These are phyloP conservation scores for Helenozyma rhizophorensis DNA, from an alignment of 805 yeast genomes.

Conservation along the genomic window DNA sequence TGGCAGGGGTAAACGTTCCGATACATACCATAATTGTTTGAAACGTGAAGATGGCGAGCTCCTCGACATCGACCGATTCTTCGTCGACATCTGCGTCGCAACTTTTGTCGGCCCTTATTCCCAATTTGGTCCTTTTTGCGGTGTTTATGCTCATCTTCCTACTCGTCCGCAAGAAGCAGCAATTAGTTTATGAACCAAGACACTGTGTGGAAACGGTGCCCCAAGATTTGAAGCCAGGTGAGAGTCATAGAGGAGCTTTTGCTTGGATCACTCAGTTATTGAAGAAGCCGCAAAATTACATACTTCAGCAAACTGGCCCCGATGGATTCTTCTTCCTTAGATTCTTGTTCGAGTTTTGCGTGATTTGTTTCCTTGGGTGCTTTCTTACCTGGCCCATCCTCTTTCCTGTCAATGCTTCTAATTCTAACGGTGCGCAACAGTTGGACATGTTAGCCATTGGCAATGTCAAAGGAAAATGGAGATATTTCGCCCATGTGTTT, in stretches of 20 bases:
- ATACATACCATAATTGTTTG: too few relatives aligned
- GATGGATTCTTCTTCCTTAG: conserved; percentile 78
- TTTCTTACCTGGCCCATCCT: conserved; percentile 61
- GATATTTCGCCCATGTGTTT: conserved; percentile 71
- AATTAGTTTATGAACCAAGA: conserved; percentile 53
- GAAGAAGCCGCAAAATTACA: conserved; percentile 53
- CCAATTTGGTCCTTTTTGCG: conserved; percentile 38
- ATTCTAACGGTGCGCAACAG: conserved; percentile 52
- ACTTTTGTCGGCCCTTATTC: conserved; percentile 44
- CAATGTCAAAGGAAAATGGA: conserved; percentile 58
- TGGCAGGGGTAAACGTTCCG: too few relatives aligned
- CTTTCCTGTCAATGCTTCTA: conserved; percentile 71
- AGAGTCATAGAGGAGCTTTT: conserved; percentile 41
- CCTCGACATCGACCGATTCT: background rate
- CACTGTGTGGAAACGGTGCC: conserved; percentile 43
- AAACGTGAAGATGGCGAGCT: background rate
- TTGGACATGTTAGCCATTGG: conserved; percentile 63
- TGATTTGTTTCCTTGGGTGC: conserved; percentile 50
- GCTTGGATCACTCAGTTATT: conserved; percentile 53
- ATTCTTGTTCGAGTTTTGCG: conserved; percentile 52
- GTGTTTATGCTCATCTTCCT: conserved; percentile 40
- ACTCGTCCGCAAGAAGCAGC: conserved; percentile 37
- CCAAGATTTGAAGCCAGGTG: conserved; percentile 39
- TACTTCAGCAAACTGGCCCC: conserved; percentile 65
- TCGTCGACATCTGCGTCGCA: conserved; percentile 42